Evolutionary conservation across 2,329 filamentous ascomycete genomes (phyloP).

Genomic region (Cordyceps cicadae): DNA sequence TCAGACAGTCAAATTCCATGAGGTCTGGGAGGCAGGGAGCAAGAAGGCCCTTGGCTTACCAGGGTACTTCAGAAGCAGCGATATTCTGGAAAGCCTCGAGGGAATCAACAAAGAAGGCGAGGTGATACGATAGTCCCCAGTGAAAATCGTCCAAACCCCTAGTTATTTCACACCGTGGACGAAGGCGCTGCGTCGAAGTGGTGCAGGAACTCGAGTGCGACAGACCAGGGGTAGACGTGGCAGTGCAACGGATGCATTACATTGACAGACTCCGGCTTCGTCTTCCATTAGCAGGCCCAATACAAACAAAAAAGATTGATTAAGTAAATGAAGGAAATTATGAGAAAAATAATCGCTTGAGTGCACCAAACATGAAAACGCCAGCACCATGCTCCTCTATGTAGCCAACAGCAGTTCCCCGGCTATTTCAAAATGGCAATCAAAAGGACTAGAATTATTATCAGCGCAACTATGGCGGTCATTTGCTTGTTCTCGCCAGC

Average conservation of each 20-base stretch:
- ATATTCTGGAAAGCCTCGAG: conserved; percentile 74
- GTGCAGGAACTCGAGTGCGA: not conserved
- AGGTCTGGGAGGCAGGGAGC: conserved; percentile 70
- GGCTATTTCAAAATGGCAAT: conserved; percentile 71
- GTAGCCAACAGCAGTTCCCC: not conserved
- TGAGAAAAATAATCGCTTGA: not conserved
- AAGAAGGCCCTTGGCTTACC: conserved; percentile 43
- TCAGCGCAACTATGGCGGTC: conserved; percentile 71
- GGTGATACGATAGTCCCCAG: conserved; percentile 53
- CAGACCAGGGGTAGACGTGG: not conserved
- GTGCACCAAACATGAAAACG: not conserved
- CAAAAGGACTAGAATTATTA: conserved; percentile 71
- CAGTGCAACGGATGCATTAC: not conserved
- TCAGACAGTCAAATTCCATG: conserved; percentile 88
- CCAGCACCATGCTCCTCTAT: not conserved
- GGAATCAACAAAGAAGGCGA: conserved; percentile 69
- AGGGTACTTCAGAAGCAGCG: conserved; percentile 69
- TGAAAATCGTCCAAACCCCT: not conserved
- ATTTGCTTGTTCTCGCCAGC: conserved; percentile 84
- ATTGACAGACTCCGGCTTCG: conserved; percentile 1
- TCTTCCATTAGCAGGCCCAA: not conserved
- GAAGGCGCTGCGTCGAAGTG: not conserved
- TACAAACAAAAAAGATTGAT: not conserved
- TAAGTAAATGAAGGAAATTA: not conserved
- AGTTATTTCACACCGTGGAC: not conserved